Evolutionary conservation across 371 early-diverging fungal genomes (phyloP), one percentile per base, ranked within the genome.

Genomic region (Capillidium heterosporum): DNA sequence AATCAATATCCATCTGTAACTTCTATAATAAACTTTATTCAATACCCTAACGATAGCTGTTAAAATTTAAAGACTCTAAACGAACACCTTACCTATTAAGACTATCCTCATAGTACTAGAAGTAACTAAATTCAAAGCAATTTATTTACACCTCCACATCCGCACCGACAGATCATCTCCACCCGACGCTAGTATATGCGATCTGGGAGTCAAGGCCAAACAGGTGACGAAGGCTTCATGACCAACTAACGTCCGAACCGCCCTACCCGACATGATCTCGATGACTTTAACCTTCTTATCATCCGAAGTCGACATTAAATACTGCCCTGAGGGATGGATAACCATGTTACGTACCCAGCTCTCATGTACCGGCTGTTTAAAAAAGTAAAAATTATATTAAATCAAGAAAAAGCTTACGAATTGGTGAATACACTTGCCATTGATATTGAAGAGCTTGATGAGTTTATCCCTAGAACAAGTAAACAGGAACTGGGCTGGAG

Each of bases 291-390:
- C 65, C 0, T 87, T 80, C 61, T 87, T 91, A 67, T 93, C 94
- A 60, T 91, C 91, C 0, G 85, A 80, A 0, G 81, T 85, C 35
- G 83, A 80, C 11, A 92, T 62, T 17, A 94, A 59, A 60, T 74
- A 83, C 61, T 82, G 81, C 46, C 89, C 88, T 32, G 73, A 77
- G 0, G 92, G 85, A 58, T 87, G 87, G 59, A 89, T 76, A 11
- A 76, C 77, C 31, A 94, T 60, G 17, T 80, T 84, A 31, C 94
- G 80, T 13, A 94, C 84, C 95, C 95, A 95, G 64, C 91, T 93
- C 60, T 95, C 95, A 59, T 95, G 95, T 1, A 95, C 94, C 42
- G 72, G 67, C 84, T 85, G 66, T 0, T 56, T 24, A 27, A 32
- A 31, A 35, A n/a, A 21, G 29, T 11, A 29, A 11, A 15, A 21